Evolutionary conservation across 176 grass and related monocot species (phyloP), one percentile per base, ranked within the genome.

Genomic region (Leersia perrieri): DNA sequence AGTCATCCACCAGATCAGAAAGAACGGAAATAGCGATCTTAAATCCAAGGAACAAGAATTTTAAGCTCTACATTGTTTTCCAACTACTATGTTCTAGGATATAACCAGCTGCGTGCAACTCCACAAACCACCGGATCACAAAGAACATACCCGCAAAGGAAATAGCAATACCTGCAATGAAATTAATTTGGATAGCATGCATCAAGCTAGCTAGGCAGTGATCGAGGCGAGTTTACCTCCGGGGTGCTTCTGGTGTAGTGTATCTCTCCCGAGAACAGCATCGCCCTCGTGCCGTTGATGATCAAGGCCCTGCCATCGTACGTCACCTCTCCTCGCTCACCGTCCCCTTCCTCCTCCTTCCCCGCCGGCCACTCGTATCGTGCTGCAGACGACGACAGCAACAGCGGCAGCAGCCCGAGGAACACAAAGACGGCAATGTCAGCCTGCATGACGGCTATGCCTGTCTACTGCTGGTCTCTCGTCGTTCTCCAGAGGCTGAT

Each of bases 191-290:
- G 4, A 14, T n/a, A n/a, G n/a, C n/a, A n/a, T n/a, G 63, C 44
- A 16, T 38, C 26, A 60, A 41, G 36, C n/a, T 35, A 68, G 26
- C 40, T 36, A 68, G 66, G 26, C 22, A 51, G 29, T 9, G 14
- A n/a, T n/a, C n/a, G n/a, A 55, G n/a, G 12, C 35, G 53, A 67
- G 23, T 2, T 36, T 45, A 94, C 94, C 87, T 91, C 65, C 30
- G 94, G 89, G 23, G 87, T 90, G 71, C 91, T 97, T 80, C 91
- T 90, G n/a, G 90, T 35, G 58, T 97, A 92, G 78, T 97, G 94
- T 32, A 94, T 92, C 68, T 93, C 93, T 39, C 92, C 92, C 13
- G 94, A 94, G 80, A 97, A 97, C 63, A 97, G 80, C 70, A 97
- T 49, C 82, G 73, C 82, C 68, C 92, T 79, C 2, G 5, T 71